A percentile compares a stretch with the other conserved stretches of the same genome.
Conservation (phyloP, 2,329 filamentous ascomycete species). For the Scedosporium boydii region DNA sequence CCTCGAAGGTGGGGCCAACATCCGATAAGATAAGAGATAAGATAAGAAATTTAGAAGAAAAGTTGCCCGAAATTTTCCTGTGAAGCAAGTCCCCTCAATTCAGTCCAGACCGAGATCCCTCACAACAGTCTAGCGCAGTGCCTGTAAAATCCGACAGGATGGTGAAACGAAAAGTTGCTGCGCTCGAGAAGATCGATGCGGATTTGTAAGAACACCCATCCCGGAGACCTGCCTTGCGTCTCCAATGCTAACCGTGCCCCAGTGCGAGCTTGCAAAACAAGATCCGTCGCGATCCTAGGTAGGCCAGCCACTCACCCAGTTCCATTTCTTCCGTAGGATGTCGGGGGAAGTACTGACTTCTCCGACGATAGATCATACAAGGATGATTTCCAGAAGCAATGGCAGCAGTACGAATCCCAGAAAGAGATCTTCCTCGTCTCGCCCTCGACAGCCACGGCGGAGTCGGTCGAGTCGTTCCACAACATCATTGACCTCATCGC, state of each 20-base stretch:
- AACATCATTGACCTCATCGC: slow-evolving; percentile 90
- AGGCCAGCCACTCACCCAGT: slow-evolving; percentile 19
- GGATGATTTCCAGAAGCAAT: slow-evolving; percentile 81
- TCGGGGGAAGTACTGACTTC: slow-evolving; percentile 8
- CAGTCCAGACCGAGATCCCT: neutral
- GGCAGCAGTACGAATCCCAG: slow-evolving; percentile 84
- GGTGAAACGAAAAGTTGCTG: slow-evolving; percentile 83
- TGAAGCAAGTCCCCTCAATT: slow-evolving; percentile 1
- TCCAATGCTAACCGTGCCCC: slow-evolving; percentile 22
- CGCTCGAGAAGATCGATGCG: slow-evolving; percentile 90
- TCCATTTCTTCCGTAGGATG: neutral
- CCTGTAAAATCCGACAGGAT: slow-evolving; percentile 30
- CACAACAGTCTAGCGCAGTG: neutral
- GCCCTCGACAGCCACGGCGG: slow-evolving; percentile 66
- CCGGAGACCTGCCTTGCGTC: neutral
- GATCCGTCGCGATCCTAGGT: slow-evolving; percentile 76
- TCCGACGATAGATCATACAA: slow-evolving; percentile 59
- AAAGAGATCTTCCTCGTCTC: slow-evolving; percentile 84
- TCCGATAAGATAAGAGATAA: slow-evolving; percentile 7
- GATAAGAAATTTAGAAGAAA: neutral
- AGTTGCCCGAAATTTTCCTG: neutral
- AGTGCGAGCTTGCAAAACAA: slow-evolving; percentile 85
- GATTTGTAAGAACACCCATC: slow-evolving; percentile 48
- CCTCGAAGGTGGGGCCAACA: neutral
- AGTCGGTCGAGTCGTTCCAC: slow-evolving; percentile 73